A percentile compares a stretch with the other conserved stretches of the same genome.
Evolutionary conservation across 257 asterid genomes (phyloP).

Genomic region (Solanum stenotomum): DNA sequence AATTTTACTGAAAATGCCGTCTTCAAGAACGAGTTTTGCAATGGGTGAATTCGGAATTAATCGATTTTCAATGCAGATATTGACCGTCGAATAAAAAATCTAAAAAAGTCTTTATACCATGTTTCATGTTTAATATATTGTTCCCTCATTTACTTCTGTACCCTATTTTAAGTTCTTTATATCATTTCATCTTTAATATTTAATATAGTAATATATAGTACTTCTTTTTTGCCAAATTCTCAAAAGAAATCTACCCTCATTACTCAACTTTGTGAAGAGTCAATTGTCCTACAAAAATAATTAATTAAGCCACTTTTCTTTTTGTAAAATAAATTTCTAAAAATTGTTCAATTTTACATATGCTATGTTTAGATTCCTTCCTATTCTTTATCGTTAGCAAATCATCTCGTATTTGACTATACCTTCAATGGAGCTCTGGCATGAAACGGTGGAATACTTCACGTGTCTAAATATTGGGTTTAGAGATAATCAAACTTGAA

Average conservation of each 20-base stretch:
- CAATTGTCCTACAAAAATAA: neutral
- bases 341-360: neutral
- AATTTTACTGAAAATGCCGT: neutral
- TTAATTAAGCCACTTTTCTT: neutral
- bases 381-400: neutral
- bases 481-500: neutral
- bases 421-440: neutral
- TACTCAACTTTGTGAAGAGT: neutral
- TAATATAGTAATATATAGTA: neutral
- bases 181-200: neutral
- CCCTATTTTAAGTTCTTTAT: neutral
- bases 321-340: neutral
- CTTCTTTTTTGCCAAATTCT: neutral
- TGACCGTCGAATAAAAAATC: neutral
- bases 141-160: neutral
- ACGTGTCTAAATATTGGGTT: neutral
- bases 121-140: neutral
- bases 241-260: neutral
- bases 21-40: rapidly evolving
- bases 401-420: neutral
- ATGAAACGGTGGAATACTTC: neutral
- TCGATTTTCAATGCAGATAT: neutral
- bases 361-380: neutral
- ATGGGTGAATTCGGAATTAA: rapidly evolving
- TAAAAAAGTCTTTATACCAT: neutral